Conservation (phyloP, 495 filamentous ascomycete genomes). For the Podospora pseudocomata region DNA sequence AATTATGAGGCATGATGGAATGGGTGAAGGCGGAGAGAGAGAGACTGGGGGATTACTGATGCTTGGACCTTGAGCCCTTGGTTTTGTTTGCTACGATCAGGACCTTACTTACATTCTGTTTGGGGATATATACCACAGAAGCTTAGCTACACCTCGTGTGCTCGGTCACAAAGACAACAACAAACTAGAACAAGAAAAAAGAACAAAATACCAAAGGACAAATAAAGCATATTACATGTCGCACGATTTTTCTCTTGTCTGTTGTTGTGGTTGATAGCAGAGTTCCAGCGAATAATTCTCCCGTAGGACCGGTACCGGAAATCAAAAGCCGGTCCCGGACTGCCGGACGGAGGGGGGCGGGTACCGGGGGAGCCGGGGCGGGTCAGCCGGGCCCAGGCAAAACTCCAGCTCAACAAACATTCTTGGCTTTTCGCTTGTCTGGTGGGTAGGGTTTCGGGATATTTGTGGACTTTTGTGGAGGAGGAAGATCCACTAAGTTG, state of each 20-base stretch:
- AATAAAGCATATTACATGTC: neutral
- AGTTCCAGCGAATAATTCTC: neutral
- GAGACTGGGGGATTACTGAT: neutral
- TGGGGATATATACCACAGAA: no score
- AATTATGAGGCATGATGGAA: conserved; percentile 3
- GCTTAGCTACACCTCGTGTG: neutral
- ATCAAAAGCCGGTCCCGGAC: neutral
- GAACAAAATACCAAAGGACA: neutral
- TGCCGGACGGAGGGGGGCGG: neutral
- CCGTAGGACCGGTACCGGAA: neutral
- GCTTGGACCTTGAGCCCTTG: conserved; percentile 9
- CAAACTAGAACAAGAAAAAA: neutral
- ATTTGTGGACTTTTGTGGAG: neutral
- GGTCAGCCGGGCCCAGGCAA: neutral
- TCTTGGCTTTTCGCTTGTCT: neutral
- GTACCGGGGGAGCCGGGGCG: neutral
- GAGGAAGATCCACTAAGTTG: neutral
- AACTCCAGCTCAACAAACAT: neutral
- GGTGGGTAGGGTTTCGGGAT: neutral
- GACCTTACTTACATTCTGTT: no score
- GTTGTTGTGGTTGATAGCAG: neutral
- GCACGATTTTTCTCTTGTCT: neutral
- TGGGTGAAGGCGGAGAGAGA: neutral
- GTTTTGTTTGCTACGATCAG: neutral
- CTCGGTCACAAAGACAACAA: neutral